A percentile compares a stretch with the other conserved stretches of the same genome.
phyloP scores from a whole-genome alignment of 345 rosid genomes.

The Salix purpurea region DNA sequence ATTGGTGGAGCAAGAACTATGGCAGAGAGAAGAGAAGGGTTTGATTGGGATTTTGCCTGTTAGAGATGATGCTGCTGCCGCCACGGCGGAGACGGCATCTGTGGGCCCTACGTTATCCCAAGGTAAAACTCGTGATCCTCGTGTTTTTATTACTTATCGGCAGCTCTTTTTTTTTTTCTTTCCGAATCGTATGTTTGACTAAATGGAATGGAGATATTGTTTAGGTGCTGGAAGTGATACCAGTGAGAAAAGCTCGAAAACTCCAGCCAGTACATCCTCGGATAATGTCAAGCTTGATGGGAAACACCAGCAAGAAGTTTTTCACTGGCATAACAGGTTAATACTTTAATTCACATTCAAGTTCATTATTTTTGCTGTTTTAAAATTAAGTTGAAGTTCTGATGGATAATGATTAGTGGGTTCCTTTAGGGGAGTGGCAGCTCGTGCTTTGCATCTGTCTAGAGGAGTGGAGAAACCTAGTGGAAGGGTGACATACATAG shows the following conservation, averaged over 20 bases:
- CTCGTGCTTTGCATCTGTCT: constrained; percentile 94
- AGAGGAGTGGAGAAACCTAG: constrained; percentile 99
- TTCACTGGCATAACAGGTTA: constrained; percentile 92
- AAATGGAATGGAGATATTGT: background rate
- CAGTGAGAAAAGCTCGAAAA: constrained; percentile 53
- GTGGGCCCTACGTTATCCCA: constrained; percentile 46
- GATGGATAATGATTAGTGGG: background rate
- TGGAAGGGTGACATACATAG: constrained; percentile 96
- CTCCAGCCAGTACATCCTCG: constrained; percentile 57
- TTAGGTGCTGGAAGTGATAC: constrained; percentile 68
- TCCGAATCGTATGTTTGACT: background rate
- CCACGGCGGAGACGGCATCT: constrained; percentile 41
- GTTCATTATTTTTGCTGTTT: background rate
- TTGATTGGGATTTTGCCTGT: constrained; percentile 92
- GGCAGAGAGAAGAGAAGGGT: constrained; percentile 99
- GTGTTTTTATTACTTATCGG: background rate
- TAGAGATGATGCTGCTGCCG: constrained; percentile 67
- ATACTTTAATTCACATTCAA: background rate
- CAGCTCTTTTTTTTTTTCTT: background rate
- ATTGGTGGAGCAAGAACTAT: constrained; percentile 96
- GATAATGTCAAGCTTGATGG: constrained; percentile 70
- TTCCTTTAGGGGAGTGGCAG: constrained; percentile 82
- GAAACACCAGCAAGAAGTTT: constrained; percentile 69
- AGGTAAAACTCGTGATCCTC: constrained; percentile 26
- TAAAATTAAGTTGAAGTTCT: background rate